phyloP scores from a whole-genome alignment of 2,329 filamentous ascomycete genomes.

The Zarea fungicola region DNA sequence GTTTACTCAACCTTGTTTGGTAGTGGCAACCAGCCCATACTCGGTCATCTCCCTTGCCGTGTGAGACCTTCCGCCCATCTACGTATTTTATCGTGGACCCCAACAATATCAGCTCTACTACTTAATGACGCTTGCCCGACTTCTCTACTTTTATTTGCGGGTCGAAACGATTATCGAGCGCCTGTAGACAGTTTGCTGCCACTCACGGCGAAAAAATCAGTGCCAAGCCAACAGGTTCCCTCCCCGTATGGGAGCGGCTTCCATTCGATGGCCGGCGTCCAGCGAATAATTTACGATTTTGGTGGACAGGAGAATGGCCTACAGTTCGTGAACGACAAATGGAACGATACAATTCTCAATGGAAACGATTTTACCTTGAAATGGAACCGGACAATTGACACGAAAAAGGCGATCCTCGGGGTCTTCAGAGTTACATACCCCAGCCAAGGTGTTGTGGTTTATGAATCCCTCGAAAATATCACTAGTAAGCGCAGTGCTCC shows the following conservation, averaged over 20 bases:
- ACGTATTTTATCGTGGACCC: slow-evolving; percentile 15
- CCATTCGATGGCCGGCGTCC: slow-evolving; percentile 19
- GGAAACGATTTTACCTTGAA: slow-evolving; percentile 23
- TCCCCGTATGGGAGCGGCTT: slow-evolving; percentile 14
- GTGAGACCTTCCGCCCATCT: slow-evolving; percentile 20
- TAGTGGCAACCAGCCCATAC: slow-evolving; percentile 8
- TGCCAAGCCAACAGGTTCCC: slow-evolving; percentile 14
- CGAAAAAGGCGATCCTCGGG: slow-evolving; percentile 20
- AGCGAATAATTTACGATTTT: slow-evolving; percentile 13
- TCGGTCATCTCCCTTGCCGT: slow-evolving; percentile 21
- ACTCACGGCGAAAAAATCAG: slow-evolving; percentile 1
- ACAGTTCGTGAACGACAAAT: slow-evolving; percentile 28
- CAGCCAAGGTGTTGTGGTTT: slow-evolving; percentile 23
- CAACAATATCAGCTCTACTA: slow-evolving; percentile 16
- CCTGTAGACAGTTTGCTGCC: slow-evolving; percentile 9
- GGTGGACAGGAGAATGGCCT: slow-evolving; percentile 23
- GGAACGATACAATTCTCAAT: slow-evolving; percentile 31
- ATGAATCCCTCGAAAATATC: slow-evolving; percentile 25
- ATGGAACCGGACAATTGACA: slow-evolving; percentile 26
- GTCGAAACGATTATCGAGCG: slow-evolving; percentile 10
- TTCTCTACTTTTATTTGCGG: slow-evolving; percentile 15
- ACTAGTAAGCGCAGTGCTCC: slow-evolving; percentile 21
- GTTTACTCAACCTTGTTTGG: slow-evolving; percentile 4
- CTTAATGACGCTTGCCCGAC: slow-evolving; percentile 15
- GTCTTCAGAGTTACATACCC: slow-evolving; percentile 29